Evolutionary conservation across 306 rosid genomes (phyloP), one percentile per base, ranked within the genome.

Genomic region (Potentilla sterilis): DNA sequence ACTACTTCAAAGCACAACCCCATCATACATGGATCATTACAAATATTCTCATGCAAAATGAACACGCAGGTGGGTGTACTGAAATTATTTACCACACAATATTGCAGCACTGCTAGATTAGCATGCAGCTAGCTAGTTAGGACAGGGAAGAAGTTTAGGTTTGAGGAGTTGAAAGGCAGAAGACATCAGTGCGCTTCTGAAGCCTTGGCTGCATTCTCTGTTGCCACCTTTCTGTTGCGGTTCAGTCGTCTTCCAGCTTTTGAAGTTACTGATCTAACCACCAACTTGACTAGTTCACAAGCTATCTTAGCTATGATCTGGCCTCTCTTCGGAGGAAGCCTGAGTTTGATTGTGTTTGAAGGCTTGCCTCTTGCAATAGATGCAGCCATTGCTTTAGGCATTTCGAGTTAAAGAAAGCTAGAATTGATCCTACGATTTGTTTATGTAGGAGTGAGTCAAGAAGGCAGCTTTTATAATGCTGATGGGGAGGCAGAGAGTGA

Each of bases 251-350:
- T 82, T 63, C 83, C 84, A 49, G 81, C 78, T 37, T 71, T 80
- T 34, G 78, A 69, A 55, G 72, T 59, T 59, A 69, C 9, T 64
- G 28, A 28, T 28, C 40, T 37, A 9, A 55, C 64, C 49, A 85
- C 80, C 80, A 55, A 43, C 42, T 46, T 81, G 46, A 70, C 70
- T 61, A 89, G 19, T 42, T 71, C 18, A 42, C 35, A 77, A 67
- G 78, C 38, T 80, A 91, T 89, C 63, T 76, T 73, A n/a, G 66
- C 85, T 80, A 86, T 91, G 83, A 91, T 83, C 76, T 81, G 82
- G 6, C 97, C 97, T 79, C 94, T 82, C 81, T 77, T 85, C 51
- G 94, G 91, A 75, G 89, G 89, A 81, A 79, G 11, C 74, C 83
- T 77, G 48, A 44, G 83, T 21, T 9, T 79, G 78, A 59, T 70